Evolutionary conservation across 352 stramenopile genomes (phyloP), one percentile per base, ranked within the genome.

Genomic region (Phytophthora sp.): DNA sequence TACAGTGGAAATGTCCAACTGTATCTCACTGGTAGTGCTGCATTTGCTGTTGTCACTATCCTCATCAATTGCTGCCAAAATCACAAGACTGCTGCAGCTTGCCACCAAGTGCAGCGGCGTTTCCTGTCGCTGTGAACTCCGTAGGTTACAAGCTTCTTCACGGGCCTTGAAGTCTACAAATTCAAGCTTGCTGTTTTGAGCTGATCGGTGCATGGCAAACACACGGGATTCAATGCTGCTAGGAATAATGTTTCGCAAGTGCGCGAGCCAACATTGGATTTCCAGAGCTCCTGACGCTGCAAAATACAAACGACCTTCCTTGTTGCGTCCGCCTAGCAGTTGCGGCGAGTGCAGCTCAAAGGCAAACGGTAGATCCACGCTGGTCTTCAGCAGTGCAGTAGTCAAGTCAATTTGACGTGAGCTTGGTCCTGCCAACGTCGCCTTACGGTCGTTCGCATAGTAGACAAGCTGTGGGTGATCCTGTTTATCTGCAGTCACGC

Each of bases 301-400:
- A 42, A 97, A 97, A 54, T 95, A 95, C 8, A 97, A 60, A 4
- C 88, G 77, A 0, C 91, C 91, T 74, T 97, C 90, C 34, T 88
- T 87, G 63, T 98, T 97, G 32, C 76, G 76, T 3, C 87, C 82
- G 21, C 72, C 44, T 4, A 97, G 70, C 12, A 97, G 75, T 60
- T 93, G 72, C 6, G 89, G 88, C n/a, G 88, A 97, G 66, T 97
- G 89, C 30, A 97, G 74, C 65, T 97, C 90, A 39, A 97, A 98
- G 3, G 84, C 63, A 49, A 90, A 92, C 17, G 83, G 69, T n/a
- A 88, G 69, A 30, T 94, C 80, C 41, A 88, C 73, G 60, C 79
- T 90, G 50, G 91, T 93, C 64, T 94, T 92, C 57, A 92, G 84
- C 12, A 95, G 49, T 28, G 87, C 82, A 4, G 72, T 72, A 17